These are phyloP conservation scores for Chaetomium sp. DNA, from an alignment of 2,329 filamentous ascomycete species.

Conservation along the genomic window DNA sequence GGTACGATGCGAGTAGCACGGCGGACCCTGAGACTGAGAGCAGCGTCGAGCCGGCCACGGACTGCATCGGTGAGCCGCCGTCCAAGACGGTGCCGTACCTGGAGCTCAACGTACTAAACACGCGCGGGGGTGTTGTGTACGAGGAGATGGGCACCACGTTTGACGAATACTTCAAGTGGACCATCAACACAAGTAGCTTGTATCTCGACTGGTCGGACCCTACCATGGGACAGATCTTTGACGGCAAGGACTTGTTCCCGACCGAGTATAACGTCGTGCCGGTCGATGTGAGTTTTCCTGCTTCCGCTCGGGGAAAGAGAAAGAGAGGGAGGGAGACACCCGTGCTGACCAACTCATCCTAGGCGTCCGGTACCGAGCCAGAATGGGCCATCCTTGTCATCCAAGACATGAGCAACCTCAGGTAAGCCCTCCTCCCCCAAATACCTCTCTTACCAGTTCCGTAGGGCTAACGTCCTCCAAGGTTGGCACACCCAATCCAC, in stretches of 20 bases:
- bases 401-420: slow-evolving; percentile 22
- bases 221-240: slow-evolving; percentile 42
- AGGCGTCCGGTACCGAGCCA: slow-evolving; percentile 28
- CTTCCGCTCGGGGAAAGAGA: background rate
- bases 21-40: slow-evolving; percentile 21
- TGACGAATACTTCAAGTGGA: slow-evolving; percentile 49
- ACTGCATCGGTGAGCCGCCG: slow-evolving; percentile 43
- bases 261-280: slow-evolving; percentile 38
- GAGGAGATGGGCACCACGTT: slow-evolving; percentile 37
- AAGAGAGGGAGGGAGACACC: background rate
- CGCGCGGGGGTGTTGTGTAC: slow-evolving; percentile 41
- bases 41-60: slow-evolving; percentile 29
- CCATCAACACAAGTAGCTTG: slow-evolving; percentile 52
- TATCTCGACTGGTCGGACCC: slow-evolving; percentile 51
- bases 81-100: slow-evolving; percentile 42
- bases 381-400: slow-evolving; percentile 42
- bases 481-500: slow-evolving; percentile 45
- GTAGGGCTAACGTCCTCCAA: background rate
- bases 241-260: slow-evolving; percentile 35
- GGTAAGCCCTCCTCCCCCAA: slow-evolving; percentile 7
- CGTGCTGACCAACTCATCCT: slow-evolving; percentile 3
- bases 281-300: slow-evolving; percentile 25
- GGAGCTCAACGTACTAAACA: slow-evolving; percentile 38
- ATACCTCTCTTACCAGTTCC: background rate
- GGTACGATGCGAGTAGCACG: slow-evolving; percentile 41